Conservation (phyloP, 805 yeast genomes). For the Sugiyamaella valdiviana region DNA sequence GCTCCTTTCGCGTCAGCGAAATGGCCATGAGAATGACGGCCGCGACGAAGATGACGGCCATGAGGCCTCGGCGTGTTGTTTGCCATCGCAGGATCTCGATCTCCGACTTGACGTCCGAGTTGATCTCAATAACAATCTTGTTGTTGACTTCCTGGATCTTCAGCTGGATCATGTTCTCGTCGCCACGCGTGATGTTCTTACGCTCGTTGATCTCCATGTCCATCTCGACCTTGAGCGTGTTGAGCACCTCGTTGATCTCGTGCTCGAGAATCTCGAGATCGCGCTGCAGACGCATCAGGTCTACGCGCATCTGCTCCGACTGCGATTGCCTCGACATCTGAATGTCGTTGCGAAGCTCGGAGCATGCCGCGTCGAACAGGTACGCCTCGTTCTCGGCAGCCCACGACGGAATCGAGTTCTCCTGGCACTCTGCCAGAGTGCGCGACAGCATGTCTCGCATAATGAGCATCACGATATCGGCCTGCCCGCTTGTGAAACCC, state of each 20-base stretch:
- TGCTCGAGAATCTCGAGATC: constrained; percentile 69
- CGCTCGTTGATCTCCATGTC: constrained; percentile 83
- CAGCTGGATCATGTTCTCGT: constrained; percentile 60
- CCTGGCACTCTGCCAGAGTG: constrained; percentile 31
- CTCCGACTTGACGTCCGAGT: constrained; percentile 75
- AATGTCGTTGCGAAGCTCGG: constrained; percentile 76
- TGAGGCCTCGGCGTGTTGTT: constrained; percentile 78
- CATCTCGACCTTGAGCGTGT: constrained; percentile 63
- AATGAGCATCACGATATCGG: constrained; percentile 49
- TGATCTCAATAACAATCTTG: constrained; percentile 73
- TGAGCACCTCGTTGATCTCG: constrained; percentile 59
- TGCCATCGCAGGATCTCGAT: constrained; percentile 91
- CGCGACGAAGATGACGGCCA: constrained; percentile 64
- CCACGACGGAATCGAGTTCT: constrained; percentile 38
- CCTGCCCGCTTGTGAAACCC: constrained; percentile 58
- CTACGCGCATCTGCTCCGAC: constrained; percentile 57
- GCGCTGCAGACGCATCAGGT: constrained; percentile 63
- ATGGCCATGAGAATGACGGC: constrained; percentile 54
- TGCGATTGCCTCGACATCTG: constrained; percentile 65
- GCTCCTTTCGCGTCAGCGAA: constrained; percentile 22
- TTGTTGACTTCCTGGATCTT: constrained; percentile 77
- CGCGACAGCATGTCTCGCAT: constrained; percentile 34
- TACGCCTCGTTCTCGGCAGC: constrained; percentile 86
- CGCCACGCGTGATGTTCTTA: constrained; percentile 72
- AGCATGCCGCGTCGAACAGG: constrained; percentile 85